phyloP scores from a whole-genome alignment of 306 rosid species.

The Sesbania bispinosa region DNA sequence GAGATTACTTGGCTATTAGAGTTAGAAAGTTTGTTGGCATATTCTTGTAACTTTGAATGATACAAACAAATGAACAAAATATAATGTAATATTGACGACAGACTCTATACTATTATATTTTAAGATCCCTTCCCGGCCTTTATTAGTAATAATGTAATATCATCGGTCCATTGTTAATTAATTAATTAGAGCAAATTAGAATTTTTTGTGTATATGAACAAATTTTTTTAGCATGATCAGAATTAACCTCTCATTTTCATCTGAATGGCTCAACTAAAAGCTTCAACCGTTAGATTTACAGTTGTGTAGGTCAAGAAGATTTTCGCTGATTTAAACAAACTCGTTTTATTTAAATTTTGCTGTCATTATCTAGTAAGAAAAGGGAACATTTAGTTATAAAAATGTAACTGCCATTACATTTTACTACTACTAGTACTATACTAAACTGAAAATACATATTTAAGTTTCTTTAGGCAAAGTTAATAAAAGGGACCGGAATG shows the following conservation, averaged over 20 bases:
- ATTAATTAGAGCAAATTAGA: neutral
- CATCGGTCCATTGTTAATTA: neutral
- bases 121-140: no score
- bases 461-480: neutral
- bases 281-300: neutral
- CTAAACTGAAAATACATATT: neutral
- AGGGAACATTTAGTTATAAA: no score
- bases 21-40: neutral
- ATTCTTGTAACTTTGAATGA: neutral
- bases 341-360: no score
- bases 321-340: no score
- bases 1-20: neutral
- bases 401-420: no score
- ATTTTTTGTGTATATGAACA: neutral
- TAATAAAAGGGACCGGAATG: neutral
- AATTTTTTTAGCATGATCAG: neutral
- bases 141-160: no score
- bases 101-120: neutral
- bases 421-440: no score
- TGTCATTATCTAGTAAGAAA: no score
- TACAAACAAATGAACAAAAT: neutral
- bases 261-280: neutral
- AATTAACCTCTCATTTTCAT: neutral
- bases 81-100: neutral
- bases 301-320: neutral